Evolutionary conservation across 116 monocot genomes (phyloP).

Genomic region (Trichopus zeylanicus): DNA sequence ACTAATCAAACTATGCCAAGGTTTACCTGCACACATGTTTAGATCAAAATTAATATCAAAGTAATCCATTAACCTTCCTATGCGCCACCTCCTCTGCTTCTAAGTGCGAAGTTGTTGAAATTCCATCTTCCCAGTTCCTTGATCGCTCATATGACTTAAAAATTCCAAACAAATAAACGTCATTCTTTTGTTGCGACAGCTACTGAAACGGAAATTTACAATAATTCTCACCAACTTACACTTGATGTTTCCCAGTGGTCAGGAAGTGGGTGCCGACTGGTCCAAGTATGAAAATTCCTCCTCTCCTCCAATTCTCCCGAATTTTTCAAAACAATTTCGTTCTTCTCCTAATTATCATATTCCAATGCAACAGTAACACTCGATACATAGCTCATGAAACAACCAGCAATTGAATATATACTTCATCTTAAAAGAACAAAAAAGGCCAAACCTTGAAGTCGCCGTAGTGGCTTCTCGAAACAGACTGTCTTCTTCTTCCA

Average conservation of each 20-base stretch:
- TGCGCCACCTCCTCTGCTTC: constrained; percentile 26
- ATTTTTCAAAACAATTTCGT: neutral
- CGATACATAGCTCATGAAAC: neutral
- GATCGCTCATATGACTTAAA: constrained; percentile 8
- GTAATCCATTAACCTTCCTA: constrained; percentile 12
- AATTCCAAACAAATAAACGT: neutral
- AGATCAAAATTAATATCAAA: neutral
- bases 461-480: constrained; percentile 22
- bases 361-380: neutral
- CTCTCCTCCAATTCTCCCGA: neutral
- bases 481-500: constrained; percentile 17
- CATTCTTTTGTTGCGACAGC: neutral
- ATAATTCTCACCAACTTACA: neutral
- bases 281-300: constrained; percentile 15
- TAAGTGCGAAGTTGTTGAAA: constrained; percentile 33
- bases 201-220: neutral
- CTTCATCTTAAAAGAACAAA: neutral
- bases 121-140: constrained; percentile 27
- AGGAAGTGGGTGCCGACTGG: constrained; percentile 8
- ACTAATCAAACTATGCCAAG: neutral
- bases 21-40: too few species aligned
- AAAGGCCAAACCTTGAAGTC: constrained; percentile 24
- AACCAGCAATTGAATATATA: neutral
- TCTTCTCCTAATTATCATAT: neutral
- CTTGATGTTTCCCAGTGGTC: constrained; percentile 14